Evolutionary conservation across 192 early-diverging fungal genomes (phyloP), one percentile per base, ranked within the genome.

Genomic region (Rhizophagus clarus): DNA sequence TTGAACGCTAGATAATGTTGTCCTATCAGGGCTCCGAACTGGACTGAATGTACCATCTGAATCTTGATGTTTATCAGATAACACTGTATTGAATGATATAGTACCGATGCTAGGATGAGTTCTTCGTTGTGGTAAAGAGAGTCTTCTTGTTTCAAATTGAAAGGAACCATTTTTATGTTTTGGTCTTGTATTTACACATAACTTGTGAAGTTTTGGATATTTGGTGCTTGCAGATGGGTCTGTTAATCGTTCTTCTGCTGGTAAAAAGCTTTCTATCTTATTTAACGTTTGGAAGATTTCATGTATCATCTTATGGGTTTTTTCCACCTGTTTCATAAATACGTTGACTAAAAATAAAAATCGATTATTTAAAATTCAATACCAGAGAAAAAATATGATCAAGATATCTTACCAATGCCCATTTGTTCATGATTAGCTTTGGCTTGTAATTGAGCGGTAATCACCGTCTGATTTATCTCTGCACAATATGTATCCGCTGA

Each of bases 291-390:
- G 67, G 61, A 79, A 79, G 17, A 61, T 69, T 24, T 79, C 77
- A 37, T 70, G 22, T 28, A 79, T 34, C n/a, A 67, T 28, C 29
- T 70, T 51, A 29, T 79, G 77, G 37, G 77, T 70, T 61, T 70
- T 79, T 60, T 70, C 77, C 28, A 79, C 77, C 34, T 79, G 77
- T 71, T 79, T 79, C 29, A 70, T 79, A 22, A 79, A 24, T 32
- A 26, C 28, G 31, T 79, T 79, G 22, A 79, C 77, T 79, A 47
- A 78, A 47, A 26, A 66, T 12, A 60, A 26, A 29, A 28, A 29
- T 29, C 24, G 22, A 66, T 66, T 15, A 29, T 15, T 17, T 69
- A 69, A 68, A 34, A 37, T 69, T 69, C 28, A 69, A 2, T 10
- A 40, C 40, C 37, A 22, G 4, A 32, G 2, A 69, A 22, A n/a